A percentile compares a stretch with the other conserved stretches of the same genome.
Conservation (phyloP, 1,284 basidiomycete species). For the Leccinum pachyderme region DNA sequence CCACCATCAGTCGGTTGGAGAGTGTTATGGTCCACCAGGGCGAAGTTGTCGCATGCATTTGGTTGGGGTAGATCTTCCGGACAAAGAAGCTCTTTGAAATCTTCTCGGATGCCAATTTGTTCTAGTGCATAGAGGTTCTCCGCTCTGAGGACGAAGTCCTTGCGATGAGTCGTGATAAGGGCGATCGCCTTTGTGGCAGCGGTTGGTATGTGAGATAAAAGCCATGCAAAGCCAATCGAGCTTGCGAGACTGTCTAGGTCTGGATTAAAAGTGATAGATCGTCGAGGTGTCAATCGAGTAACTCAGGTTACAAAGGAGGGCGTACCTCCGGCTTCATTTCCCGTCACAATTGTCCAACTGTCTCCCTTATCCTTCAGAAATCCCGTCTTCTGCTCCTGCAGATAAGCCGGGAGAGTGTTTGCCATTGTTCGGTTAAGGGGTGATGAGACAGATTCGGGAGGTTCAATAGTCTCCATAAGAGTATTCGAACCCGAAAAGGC, state of each 20-base stretch:
- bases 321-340: constrained; percentile 90
- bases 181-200: constrained; percentile 55
- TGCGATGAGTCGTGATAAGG: constrained; percentile 67
- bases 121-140: constrained; percentile 83
- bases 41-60: constrained; percentile 58
- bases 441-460: background rate
- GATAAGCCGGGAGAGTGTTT: constrained; percentile 37
- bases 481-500: constrained; percentile 1
- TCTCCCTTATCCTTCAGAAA: constrained; percentile 42
- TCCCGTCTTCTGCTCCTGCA: constrained; percentile 37
- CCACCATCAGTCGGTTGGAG: constrained; percentile 56
- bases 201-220: constrained; percentile 39
- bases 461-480: background rate
- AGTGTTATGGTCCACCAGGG: constrained; percentile 88
- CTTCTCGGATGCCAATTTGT: constrained; percentile 50
- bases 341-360: constrained; percentile 84
- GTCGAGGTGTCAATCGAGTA: background rate
- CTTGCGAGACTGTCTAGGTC: constrained; percentile 88
- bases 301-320: background rate
- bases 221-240: constrained; percentile 79
- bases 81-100: constrained; percentile 54
- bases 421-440: constrained; percentile 22
- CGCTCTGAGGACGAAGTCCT: constrained; percentile 76
- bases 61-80: constrained; percentile 50
- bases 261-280: constrained; percentile 34